Conservation (phyloP, 192 early-diverging fungal genomes). For the Entophlyctis luteolus region DNA sequence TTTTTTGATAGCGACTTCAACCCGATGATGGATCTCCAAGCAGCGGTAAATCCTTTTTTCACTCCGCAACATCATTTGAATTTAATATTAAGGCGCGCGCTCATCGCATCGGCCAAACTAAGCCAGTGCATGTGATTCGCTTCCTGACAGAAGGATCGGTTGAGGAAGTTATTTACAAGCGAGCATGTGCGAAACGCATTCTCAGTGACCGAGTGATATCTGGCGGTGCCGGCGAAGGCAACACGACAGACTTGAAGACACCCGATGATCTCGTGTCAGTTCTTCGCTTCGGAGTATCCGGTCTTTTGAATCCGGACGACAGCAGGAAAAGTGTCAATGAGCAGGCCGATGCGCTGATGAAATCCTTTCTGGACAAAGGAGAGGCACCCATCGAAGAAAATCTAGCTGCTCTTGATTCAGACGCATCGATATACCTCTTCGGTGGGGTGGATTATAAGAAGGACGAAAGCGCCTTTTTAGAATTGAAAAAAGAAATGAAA, state of each 20-base stretch:
- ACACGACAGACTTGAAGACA: neutral
- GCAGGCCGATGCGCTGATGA: neutral
- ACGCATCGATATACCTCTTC: constrained; percentile 12
- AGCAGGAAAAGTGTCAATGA: neutral
- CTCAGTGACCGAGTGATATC: constrained; percentile 4
- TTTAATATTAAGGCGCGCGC: constrained; percentile 88
- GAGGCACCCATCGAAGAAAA: neutral
- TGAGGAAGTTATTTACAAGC: constrained; percentile 79
- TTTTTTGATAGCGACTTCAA: constrained; percentile 79
- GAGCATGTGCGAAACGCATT: constrained; percentile 45
- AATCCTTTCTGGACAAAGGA: neutral
- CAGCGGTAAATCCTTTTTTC: constrained; percentile 24
- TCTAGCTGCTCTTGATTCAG: neutral
- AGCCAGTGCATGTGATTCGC: constrained; percentile 86
- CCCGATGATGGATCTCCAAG: constrained; percentile 71
- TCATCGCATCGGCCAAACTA: constrained; percentile 94
- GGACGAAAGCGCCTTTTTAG: constrained; percentile 23
- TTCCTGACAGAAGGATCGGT: constrained; percentile 78
- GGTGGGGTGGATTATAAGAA: constrained; percentile 25
- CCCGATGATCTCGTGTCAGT: neutral
- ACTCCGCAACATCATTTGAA: neutral
- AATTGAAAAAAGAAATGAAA: constrained; percentile 4
- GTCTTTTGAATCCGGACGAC: constrained; percentile 1
- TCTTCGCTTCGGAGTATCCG: constrained; percentile 11
- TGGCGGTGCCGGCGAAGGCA: too few relatives aligned